A percentile compares a stretch with the other conserved stretches of the same genome.
Conservation (phyloP, 495 filamentous ascomycete species). For the Aspergillus homomorphus region DNA sequence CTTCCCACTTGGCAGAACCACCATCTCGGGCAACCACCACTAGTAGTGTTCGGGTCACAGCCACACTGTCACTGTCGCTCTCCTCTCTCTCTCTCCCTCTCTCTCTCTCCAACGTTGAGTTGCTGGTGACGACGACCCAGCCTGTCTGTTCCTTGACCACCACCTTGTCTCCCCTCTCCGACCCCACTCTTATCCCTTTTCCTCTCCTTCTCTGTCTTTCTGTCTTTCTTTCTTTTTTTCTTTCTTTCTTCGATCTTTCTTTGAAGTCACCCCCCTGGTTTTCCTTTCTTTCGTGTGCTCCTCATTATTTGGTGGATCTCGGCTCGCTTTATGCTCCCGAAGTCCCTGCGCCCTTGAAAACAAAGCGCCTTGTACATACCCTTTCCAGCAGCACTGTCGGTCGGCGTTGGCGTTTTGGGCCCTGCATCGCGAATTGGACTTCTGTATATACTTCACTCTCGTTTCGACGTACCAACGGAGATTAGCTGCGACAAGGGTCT, state of each 20-base stretch:
- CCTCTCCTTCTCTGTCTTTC: background rate
- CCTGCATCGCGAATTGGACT: background rate
- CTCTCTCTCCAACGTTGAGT: background rate
- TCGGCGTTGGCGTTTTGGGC: background rate
- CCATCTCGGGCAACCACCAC: too few species aligned
- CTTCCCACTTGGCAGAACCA: too few species aligned
- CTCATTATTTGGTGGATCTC: background rate
- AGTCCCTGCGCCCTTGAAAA: background rate
- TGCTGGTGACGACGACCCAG: background rate
- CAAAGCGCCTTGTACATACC: background rate
- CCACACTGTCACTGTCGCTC: too few species aligned
- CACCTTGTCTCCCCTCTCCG: background rate
- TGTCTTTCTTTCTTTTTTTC: background rate
- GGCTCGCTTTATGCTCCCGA: too few species aligned
- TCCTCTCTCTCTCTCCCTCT: too few species aligned
- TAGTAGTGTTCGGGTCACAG: too few species aligned
- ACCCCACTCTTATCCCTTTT: background rate
- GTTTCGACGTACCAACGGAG: background rate
- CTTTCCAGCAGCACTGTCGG: background rate
- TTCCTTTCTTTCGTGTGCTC: background rate
- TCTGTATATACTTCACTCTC: background rate
- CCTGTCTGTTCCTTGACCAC: too few species aligned
- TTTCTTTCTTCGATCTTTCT: background rate
- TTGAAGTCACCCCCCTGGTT: background rate
- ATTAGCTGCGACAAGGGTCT: background rate